Conservation (phyloP, 1,284 basidiomycete species). For the Jaminaea rosea region DNA sequence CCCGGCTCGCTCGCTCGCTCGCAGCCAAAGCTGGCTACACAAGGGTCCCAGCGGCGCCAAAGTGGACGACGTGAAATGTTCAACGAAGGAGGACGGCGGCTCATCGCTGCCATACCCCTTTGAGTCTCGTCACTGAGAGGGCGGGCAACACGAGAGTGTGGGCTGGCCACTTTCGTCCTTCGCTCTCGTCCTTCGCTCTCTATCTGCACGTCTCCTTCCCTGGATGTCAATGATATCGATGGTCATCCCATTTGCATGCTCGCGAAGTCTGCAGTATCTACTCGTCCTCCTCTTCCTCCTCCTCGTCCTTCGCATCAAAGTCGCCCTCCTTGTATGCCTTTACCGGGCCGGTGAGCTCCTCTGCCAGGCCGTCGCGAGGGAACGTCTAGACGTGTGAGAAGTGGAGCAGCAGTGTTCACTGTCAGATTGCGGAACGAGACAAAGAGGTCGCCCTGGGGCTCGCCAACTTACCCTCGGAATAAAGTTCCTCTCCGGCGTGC, state of each 20-base stretch:
- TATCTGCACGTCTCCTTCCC: too few relatives aligned
- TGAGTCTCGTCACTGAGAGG: too few relatives aligned
- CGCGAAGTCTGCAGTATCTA: not conserved
- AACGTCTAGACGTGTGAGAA: slow-evolving; percentile 37
- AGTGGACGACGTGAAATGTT: not conserved
- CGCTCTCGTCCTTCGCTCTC: too few relatives aligned
- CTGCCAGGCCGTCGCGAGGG: slow-evolving; percentile 39
- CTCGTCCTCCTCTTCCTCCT: slow-evolving; percentile 13
- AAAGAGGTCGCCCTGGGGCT: too few relatives aligned
- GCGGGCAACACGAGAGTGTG: too few relatives aligned
- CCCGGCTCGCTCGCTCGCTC: too few relatives aligned
- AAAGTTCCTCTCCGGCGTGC: slow-evolving; percentile 26
- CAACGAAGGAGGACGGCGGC: not conserved
- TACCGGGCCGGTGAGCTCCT: slow-evolving; percentile 28
- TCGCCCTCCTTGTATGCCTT: slow-evolving; percentile 22
- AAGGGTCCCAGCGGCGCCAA: not conserved
- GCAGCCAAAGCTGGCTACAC: not conserved
- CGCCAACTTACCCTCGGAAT: too few relatives aligned
- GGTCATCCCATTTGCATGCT: not conserved
- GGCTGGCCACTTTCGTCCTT: too few relatives aligned
- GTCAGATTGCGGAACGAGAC: too few relatives aligned
- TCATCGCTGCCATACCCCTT: not conserved
- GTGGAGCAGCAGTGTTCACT: too few relatives aligned
- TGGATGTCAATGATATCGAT: too few relatives aligned
- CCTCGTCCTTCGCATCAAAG: slow-evolving; percentile 16